Evolutionary conservation across 306 rosid species (phyloP).

Genomic region (Glycine tomentella): DNA sequence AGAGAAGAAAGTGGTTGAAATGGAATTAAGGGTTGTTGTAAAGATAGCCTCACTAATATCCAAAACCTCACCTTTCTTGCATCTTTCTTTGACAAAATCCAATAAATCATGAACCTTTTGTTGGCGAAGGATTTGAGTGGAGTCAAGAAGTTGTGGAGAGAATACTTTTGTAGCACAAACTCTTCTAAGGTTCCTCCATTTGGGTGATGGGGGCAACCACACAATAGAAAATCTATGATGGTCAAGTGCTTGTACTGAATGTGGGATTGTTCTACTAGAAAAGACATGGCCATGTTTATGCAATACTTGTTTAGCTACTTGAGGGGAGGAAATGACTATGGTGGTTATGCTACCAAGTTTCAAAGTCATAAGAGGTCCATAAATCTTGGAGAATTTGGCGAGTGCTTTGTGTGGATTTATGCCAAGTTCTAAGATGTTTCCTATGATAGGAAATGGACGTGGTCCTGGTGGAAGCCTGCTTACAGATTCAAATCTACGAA

Average conservation of each 20-base stretch:
- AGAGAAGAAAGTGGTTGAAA: too few species aligned
- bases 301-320: slow-evolving; percentile 32
- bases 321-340: slow-evolving; percentile 42
- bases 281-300: background rate
- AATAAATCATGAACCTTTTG: slow-evolving; percentile 26
- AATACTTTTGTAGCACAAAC: slow-evolving; percentile 42
- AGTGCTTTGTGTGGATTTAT: slow-evolving; percentile 27
- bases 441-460: slow-evolving; percentile 32
- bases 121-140: slow-evolving; percentile 15
- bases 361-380: slow-evolving; percentile 41
- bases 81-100: slow-evolving; percentile 9
- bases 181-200: slow-evolving; percentile 34
- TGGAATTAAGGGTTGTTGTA: too few species aligned
- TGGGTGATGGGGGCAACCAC: background rate
- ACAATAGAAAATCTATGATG: background rate
- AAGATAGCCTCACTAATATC: too few species aligned
- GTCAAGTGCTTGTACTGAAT: background rate
- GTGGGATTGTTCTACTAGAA: slow-evolving; percentile 31
- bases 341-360: slow-evolving; percentile 39
- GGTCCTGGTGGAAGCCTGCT: slow-evolving; percentile 49
- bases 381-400: slow-evolving; percentile 31
- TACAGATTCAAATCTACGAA: background rate
- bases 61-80: slow-evolving; percentile 2
- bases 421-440: slow-evolving; percentile 44
- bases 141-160: slow-evolving; percentile 31